Evolutionary conservation across 2,329 filamentous ascomycete species (phyloP).

Genomic region (Ophiostoma populinum): DNA sequence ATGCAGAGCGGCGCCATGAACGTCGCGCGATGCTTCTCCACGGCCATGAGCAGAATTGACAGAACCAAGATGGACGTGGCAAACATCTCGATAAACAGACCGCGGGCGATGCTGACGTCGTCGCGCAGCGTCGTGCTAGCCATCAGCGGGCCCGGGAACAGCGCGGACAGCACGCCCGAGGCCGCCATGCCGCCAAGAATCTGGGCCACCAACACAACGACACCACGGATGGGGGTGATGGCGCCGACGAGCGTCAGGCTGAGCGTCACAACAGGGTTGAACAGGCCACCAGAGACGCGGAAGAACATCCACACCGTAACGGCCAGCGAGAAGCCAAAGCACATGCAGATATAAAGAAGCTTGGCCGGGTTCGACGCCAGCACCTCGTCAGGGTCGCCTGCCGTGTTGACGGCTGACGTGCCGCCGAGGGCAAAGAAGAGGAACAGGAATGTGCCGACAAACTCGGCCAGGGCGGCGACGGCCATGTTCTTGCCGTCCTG

Average conservation of each 20-base stretch:
- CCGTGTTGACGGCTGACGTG: slow-evolving; percentile 15
- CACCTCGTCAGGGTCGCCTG: slow-evolving; percentile 7
- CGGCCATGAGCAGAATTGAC: slow-evolving; percentile 51
- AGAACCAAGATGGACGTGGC: slow-evolving; percentile 46
- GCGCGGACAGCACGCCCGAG: slow-evolving; percentile 35
- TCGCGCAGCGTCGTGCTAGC: slow-evolving; percentile 38
- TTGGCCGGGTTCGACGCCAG: slow-evolving; percentile 16
- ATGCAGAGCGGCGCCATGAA: slow-evolving; percentile 57
- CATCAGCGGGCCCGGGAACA: slow-evolving; percentile 37
- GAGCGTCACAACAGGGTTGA: slow-evolving; percentile 35
- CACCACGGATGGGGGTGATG: slow-evolving; percentile 32
- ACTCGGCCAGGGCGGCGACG: slow-evolving; percentile 29
- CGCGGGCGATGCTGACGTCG: slow-evolving; percentile 34
- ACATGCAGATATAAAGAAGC: slow-evolving; percentile 31
- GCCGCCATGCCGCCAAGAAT: slow-evolving; percentile 41
- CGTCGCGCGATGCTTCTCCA: slow-evolving; percentile 57
- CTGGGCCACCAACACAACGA: slow-evolving; percentile 37
- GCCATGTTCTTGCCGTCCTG: slow-evolving; percentile 17
- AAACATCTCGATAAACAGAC: slow-evolving; percentile 51
- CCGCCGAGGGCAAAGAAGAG: slow-evolving; percentile 22
- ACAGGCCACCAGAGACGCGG: slow-evolving; percentile 33
- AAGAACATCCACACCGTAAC: slow-evolving; percentile 41
- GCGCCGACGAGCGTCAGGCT: slow-evolving; percentile 41
- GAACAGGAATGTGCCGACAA: slow-evolving; percentile 36
- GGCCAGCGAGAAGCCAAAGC: slow-evolving; percentile 32